These are phyloP conservation scores for Blastocladiella emersonii DNA, from an alignment of 371 early-diverging fungal genomes.

Conservation along the genomic window DNA sequence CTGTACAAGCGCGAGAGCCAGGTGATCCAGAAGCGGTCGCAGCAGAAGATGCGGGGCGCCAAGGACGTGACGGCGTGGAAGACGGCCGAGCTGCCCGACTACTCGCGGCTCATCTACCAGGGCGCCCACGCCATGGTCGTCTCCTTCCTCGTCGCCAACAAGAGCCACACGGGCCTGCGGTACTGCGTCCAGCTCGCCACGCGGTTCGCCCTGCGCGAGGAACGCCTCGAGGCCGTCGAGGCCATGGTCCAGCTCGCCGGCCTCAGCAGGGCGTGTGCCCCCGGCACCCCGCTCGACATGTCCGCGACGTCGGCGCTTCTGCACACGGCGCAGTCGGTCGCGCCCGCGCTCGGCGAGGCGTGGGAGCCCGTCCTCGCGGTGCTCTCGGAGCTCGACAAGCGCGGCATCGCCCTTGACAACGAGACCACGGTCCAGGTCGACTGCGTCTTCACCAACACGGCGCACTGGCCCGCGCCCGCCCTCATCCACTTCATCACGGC, in stretches of 20 bases:
- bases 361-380: neutral
- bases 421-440: constrained; percentile 28
- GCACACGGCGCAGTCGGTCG: neutral
- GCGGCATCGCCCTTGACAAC: neutral
- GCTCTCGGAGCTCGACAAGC: neutral
- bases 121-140: neutral
- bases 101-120: neutral
- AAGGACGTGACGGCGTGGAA: constrained; percentile 1
- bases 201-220: neutral
- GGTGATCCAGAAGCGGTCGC: constrained; percentile 32
- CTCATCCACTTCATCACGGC: constrained; percentile 34
- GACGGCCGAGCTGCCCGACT: constrained; percentile 2
- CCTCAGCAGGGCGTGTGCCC: no score
- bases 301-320: neutral
- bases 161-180: neutral
- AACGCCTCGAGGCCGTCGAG: neutral
- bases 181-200: neutral
- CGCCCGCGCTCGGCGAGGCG: neutral
- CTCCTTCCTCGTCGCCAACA: neutral
- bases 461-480: constrained; percentile 25
- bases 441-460: constrained; percentile 30
- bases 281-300: neutral
- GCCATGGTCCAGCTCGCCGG: neutral
- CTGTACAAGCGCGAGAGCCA: constrained; percentile 29
- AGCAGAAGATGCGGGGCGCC: constrained; percentile 9